These are phyloP conservation scores for Nemania sp. DNA, from an alignment of 2,329 filamentous ascomycete species.

Conservation along the genomic window DNA sequence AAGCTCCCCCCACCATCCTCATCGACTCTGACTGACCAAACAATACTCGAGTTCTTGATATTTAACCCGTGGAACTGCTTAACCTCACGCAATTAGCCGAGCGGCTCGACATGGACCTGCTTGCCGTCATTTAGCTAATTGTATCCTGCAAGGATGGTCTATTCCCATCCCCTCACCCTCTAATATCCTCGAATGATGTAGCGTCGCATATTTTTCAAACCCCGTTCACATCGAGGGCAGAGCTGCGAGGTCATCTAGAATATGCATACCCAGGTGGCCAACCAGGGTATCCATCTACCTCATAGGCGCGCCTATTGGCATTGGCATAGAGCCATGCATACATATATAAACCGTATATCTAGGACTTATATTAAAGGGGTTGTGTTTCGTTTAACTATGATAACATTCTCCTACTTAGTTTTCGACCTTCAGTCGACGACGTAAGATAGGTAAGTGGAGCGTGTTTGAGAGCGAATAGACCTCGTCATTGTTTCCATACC, in stretches of 20 bases:
- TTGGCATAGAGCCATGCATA: background rate
- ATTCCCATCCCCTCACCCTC: background rate
- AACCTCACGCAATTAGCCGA: constrained; percentile 35
- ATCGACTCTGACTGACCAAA: constrained; percentile 1
- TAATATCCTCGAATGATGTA: constrained; percentile 15
- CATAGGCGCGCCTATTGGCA: background rate
- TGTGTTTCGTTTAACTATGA: background rate
- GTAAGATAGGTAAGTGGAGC: background rate
- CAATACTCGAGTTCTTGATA: constrained; percentile 21
- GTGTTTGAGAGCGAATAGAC: background rate
- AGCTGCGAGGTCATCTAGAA: background rate
- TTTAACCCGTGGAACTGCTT: constrained; percentile 31
- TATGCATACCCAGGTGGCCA: background rate
- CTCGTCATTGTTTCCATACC: background rate
- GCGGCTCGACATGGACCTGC: constrained; percentile 16
- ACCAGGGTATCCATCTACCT: background rate
- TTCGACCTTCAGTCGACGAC: background rate
- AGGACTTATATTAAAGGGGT: background rate
- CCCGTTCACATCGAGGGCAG: background rate
- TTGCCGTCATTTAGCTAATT: background rate
- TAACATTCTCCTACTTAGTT: background rate
- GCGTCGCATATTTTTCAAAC: constrained; percentile 20
- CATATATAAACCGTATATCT: background rate
- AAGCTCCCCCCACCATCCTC: background rate
- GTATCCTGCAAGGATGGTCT: background rate